These are phyloP conservation scores for Trichoderma gracile DNA, from an alignment of 2,329 filamentous ascomycete genomes.

Conservation along the genomic window DNA sequence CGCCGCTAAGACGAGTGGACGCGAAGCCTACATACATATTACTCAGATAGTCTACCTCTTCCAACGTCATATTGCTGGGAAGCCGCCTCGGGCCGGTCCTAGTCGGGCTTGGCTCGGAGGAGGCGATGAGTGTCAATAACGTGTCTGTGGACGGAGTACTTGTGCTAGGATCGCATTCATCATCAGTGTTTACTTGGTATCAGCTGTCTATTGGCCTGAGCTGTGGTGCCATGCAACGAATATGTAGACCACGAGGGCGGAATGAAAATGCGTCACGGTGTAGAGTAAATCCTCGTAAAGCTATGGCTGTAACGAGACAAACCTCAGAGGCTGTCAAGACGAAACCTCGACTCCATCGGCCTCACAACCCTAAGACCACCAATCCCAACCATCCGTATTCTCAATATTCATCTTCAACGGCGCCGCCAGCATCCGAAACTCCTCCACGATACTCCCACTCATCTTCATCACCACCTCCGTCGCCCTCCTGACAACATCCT, in stretches of 20 bases:
- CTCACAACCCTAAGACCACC: background rate
- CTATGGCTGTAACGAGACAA: background rate
- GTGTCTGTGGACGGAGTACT: background rate
- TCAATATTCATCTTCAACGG: background rate
- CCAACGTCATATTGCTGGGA: background rate
- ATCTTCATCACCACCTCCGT: constrained; percentile 26
- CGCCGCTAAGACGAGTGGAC: background rate
- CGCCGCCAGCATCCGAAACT: background rate
- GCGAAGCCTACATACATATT: background rate
- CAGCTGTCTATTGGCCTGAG: background rate
- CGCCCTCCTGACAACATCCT: background rate
- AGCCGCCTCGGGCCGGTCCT: background rate
- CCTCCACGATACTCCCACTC: constrained; percentile 24
- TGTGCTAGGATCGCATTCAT: background rate
- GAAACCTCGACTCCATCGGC: background rate
- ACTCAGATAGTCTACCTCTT: background rate
- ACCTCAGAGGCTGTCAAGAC: background rate
- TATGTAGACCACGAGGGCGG: background rate
- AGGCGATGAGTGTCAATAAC: background rate
- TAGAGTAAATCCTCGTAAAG: background rate
- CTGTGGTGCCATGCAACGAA: background rate
- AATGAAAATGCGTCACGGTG: background rate
- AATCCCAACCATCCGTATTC: background rate
- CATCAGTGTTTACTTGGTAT: background rate
- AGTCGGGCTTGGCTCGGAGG: background rate